Evolutionary conservation across 129 eudicot species (phyloP).

Genomic region (Lonicera japonica): DNA sequence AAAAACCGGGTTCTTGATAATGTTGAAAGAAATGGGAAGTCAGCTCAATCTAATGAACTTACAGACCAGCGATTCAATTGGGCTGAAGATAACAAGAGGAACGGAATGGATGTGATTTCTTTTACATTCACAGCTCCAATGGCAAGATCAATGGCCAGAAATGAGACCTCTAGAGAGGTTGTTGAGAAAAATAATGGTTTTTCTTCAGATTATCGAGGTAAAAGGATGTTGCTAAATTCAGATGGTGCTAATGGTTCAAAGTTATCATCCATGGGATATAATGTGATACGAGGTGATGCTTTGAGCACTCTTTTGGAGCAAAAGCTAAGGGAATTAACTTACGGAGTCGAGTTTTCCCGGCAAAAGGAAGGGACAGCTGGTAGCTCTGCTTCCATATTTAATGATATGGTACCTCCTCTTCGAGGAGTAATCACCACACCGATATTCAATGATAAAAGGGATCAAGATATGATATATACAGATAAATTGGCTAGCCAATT

Average conservation of each 20-base stretch:
- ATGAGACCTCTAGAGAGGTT: constrained; percentile 19
- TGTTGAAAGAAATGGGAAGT: constrained; percentile 14
- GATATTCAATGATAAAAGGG: constrained; percentile 25
- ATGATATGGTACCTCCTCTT: too few species aligned
- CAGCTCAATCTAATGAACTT: constrained; percentile 12
- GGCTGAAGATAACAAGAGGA: constrained; percentile 49
- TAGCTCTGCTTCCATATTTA: constrained; percentile 26
- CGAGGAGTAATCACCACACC: too few species aligned
- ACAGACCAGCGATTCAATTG: constrained; percentile 29
- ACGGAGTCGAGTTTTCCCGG: constrained; percentile 29
- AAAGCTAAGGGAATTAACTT: constrained; percentile 58
- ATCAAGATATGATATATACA: constrained; percentile 10
- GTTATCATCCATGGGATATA: constrained; percentile 34
- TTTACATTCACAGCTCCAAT: constrained; percentile 90
- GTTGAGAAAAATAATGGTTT: constrained; percentile 8
- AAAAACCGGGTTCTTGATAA: constrained; percentile 20
- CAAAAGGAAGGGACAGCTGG: constrained; percentile 16
- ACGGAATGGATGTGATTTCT: constrained; percentile 61
- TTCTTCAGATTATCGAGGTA: constrained; percentile 26
- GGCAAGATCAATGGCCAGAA: constrained; percentile 30
- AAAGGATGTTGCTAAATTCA: constrained; percentile 21
- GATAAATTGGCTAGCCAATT: constrained; percentile 22
- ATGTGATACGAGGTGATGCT: constrained; percentile 62
- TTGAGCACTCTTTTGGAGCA: constrained; percentile 71
- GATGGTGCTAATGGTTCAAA: constrained; percentile 25